These are phyloP conservation scores for Calonectria multiphialidica DNA, from an alignment of 2,329 filamentous ascomycete genomes.

Conservation along the genomic window DNA sequence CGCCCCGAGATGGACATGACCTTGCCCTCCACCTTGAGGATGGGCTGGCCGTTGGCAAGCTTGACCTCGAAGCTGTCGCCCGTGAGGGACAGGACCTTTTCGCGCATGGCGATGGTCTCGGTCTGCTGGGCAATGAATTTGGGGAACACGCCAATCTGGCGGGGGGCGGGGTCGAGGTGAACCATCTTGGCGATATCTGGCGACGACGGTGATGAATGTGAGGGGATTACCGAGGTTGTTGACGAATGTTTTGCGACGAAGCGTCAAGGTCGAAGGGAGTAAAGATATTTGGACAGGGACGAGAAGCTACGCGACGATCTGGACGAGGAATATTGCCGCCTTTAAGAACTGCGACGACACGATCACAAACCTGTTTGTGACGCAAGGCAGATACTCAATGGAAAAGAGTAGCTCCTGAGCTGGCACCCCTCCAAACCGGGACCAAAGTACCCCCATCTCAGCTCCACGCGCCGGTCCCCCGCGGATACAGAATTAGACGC, in stretches of 20 bases:
- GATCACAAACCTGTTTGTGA: not conserved
- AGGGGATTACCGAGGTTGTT: not conserved
- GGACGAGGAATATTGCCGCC: not conserved
- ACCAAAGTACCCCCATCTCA: not conserved
- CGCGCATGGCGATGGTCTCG: slow-evolving; percentile 68
- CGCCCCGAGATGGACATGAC: slow-evolving; percentile 64
- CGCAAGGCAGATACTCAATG: not conserved
- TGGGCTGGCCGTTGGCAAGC: slow-evolving; percentile 62
- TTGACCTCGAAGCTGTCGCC: slow-evolving; percentile 76
- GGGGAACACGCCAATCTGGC: slow-evolving; percentile 54
- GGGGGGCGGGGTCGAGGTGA: slow-evolving; percentile 46
- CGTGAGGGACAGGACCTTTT: slow-evolving; percentile 71
- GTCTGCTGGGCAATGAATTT: slow-evolving; percentile 51
- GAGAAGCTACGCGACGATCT: not conserved
- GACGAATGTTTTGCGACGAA: not conserved
- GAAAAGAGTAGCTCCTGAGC: not conserved
- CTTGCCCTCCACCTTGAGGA: slow-evolving; percentile 69
- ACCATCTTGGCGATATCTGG: slow-evolving; percentile 10
- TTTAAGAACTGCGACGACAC: not conserved
- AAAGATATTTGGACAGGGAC: not conserved
- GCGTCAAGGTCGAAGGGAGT: not conserved
- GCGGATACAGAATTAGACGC: not conserved
- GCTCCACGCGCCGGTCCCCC: not conserved
- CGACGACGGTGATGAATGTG: not conserved
- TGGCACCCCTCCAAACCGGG: not conserved